Evolutionary conservation across 345 rosid genomes (phyloP).

Genomic region (Euphorbia tirucalli): DNA sequence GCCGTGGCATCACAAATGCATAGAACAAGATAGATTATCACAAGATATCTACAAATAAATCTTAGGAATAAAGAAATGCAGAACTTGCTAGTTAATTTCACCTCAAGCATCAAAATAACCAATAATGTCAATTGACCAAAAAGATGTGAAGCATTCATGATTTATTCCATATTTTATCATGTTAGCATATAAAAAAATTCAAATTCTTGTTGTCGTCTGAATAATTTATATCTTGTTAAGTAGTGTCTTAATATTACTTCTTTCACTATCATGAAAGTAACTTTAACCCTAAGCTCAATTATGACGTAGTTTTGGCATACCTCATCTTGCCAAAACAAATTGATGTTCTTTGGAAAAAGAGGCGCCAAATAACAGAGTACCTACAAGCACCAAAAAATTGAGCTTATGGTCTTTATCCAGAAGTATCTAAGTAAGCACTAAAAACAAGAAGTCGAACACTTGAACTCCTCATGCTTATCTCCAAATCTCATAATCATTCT

Average conservation of each 20-base stretch:
- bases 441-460: constrained; percentile 2
- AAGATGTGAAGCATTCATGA: background rate
- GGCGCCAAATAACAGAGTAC: constrained; percentile 89
- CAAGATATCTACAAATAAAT: too few relatives aligned
- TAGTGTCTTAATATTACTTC: background rate
- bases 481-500: background rate
- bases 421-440: constrained; percentile 4
- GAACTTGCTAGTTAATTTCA: background rate
- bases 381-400: constrained; percentile 38
- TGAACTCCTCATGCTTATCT: background rate
- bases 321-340: constrained; percentile 99
- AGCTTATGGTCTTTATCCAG: background rate
- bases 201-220: background rate
- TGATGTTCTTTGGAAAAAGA: constrained; percentile 79
- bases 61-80: background rate
- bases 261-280: constrained; percentile 15
- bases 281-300: constrained; percentile 7
- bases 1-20: too few relatives aligned
- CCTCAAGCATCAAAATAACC: background rate
- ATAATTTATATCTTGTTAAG: too few relatives aligned
- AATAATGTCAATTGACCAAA: background rate
- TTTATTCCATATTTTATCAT: background rate
- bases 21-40: too few relatives aligned
- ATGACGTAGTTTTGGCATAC: constrained; percentile 43
- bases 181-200: background rate